Conservation (phyloP, 228 moss, liverwort and hornwort species). For the Sphagnum magellanicum region DNA sequence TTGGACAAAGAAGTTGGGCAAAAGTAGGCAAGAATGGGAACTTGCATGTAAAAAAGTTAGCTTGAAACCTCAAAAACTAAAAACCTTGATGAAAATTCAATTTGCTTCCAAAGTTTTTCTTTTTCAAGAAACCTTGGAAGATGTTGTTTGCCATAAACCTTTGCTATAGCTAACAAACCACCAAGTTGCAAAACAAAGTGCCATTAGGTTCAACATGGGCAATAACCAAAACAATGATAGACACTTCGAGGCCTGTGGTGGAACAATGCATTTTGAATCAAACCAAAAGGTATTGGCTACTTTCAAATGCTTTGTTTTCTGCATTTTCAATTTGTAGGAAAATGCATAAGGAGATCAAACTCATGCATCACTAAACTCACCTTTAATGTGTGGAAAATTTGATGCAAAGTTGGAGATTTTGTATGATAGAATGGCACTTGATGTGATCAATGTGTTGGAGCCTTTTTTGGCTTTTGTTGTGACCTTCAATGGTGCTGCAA, state of each 20-base stretch:
- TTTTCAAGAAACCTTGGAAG: no score
- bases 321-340: background rate
- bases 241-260: background rate
- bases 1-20: no score
- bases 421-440: background rate
- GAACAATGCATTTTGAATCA: background rate
- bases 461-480: background rate
- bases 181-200: no score
- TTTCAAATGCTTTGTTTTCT: background rate
- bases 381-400: background rate
- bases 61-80: no score
- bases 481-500: background rate
- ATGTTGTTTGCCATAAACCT: no score
- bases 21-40: no score
- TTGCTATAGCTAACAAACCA: no score
- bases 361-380: background rate
- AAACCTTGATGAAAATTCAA: no score
- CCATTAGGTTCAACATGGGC: no score
- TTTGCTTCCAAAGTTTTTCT: no score
- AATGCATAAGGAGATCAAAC: background rate
- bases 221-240: no score
- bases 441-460: background rate
- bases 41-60: no score
- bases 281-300: background rate
- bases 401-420: background rate